Percentiles rank a stretch among this genome's conserved stretches.
Conservation (phyloP, 1,284 basidiomycete genomes). For the Ceratobasidium sp. region DNA sequence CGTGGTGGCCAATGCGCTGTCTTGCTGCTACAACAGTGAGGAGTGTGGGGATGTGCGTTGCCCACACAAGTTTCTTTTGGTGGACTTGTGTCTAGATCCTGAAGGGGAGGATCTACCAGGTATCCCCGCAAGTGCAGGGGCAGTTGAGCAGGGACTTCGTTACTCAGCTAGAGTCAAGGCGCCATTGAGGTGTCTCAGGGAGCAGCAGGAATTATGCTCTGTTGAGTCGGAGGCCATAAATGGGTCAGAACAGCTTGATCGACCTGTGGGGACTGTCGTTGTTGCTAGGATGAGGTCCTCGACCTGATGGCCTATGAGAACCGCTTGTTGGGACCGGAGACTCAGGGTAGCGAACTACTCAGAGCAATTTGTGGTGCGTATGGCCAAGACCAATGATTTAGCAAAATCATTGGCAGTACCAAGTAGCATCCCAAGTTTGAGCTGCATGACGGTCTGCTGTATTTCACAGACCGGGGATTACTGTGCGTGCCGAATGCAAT, state of each 20-base stretch:
- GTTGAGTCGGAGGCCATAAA: too few relatives aligned
- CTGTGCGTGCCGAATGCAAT: constrained; percentile 58
- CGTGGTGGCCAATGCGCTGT: constrained; percentile 45
- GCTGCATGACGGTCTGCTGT: constrained; percentile 53
- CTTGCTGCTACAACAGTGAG: constrained; percentile 56
- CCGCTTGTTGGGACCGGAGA: not conserved
- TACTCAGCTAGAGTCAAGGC: too few relatives aligned
- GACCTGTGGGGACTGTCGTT: too few relatives aligned
- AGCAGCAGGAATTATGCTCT: too few relatives aligned
- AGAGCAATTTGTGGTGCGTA: constrained; percentile 52
- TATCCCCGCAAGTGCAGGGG: constrained; percentile 44
- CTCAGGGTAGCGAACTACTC: too few relatives aligned
- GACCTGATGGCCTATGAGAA: not conserved
- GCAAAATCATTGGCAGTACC: not conserved
- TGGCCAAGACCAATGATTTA: constrained; percentile 54
- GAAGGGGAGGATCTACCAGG: constrained; percentile 53
- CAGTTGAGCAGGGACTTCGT: not conserved
- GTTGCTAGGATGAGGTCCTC: too few relatives aligned
- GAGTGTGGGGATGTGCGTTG: constrained; percentile 50
- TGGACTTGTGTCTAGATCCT: constrained; percentile 54
- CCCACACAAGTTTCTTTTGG: constrained; percentile 53
- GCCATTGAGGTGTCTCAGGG: too few relatives aligned
- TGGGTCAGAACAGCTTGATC: too few relatives aligned
- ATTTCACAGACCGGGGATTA: constrained; percentile 48
- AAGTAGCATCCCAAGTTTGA: constrained; percentile 52